Percentiles rank a stretch among this genome's conserved stretches.
Conservation (phyloP, 768 basidiomycete species). For the Multifurca ochricompacta region DNA sequence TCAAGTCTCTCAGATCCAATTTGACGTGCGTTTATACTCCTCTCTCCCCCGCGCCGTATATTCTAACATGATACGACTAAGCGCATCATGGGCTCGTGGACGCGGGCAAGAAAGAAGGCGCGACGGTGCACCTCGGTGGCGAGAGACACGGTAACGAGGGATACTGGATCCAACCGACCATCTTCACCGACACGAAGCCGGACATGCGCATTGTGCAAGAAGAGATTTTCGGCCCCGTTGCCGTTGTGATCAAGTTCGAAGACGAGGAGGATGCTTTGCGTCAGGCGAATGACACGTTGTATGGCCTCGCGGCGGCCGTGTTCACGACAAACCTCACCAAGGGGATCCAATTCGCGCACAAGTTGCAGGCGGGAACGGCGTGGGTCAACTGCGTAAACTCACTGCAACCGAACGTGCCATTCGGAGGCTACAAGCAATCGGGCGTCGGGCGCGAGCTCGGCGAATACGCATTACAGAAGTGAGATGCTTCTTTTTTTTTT, state of each 20-base stretch:
- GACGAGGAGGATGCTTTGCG: conserved; percentile 52
- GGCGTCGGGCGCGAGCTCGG: conserved; percentile 65
- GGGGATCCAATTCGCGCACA: conserved; percentile 64
- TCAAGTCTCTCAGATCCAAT: conserved; percentile 68
- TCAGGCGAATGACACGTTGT: conserved; percentile 89
- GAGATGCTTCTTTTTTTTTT: too few species aligned
- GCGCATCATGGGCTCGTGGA: conserved; percentile 56
- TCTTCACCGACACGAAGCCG: too few species aligned
- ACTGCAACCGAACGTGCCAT: too few species aligned
- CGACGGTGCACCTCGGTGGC: conserved; percentile 48
- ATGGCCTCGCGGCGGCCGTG: too few species aligned
- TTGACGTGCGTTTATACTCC: conserved; percentile 40
- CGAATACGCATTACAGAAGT: conserved; percentile 52
- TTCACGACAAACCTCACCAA: conserved; percentile 67
- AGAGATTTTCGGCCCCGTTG: conserved; percentile 61
- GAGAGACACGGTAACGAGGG: too few species aligned
- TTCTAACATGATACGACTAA: too few species aligned
- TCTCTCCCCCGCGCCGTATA: neutral
- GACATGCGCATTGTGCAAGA: conserved; percentile 51
- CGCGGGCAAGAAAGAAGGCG: conserved; percentile 50
- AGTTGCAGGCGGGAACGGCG: conserved; percentile 71
- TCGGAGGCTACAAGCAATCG: conserved; percentile 68
- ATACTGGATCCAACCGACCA: too few species aligned
- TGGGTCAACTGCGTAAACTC: too few species aligned
- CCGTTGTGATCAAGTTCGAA: conserved; percentile 59